Percentiles rank a stretch among this genome's conserved stretches.
Evolutionary conservation across 768 basidiomycete genomes (phyloP).

Genomic region (Suillus subaureus): DNA sequence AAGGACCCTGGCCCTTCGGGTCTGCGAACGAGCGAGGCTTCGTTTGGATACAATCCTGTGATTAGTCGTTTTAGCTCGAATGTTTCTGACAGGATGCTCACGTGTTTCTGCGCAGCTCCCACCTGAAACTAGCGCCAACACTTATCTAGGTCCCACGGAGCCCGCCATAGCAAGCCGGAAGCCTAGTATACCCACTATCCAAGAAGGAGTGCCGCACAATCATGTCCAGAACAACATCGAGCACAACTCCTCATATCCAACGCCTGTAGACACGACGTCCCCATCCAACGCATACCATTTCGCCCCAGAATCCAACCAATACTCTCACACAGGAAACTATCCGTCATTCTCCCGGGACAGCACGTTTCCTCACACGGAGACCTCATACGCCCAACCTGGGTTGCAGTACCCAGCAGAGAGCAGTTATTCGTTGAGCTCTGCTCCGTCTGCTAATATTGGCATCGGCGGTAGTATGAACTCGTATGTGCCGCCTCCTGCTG

Average conservation of each 20-base stretch:
- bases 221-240: conserved; percentile 22
- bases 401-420: conserved; percentile 26
- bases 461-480: conserved; percentile 15
- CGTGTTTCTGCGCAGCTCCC: conserved; percentile 3
- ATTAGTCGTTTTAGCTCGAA: neutral
- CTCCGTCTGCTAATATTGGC: conserved; percentile 14
- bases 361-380: conserved; percentile 7
- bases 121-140: conserved; percentile 11
- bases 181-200: conserved; percentile 22
- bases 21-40: conserved; percentile 24
- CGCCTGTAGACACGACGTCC: conserved; percentile 17
- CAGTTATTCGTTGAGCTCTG: conserved; percentile 14
- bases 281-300: conserved; percentile 21
- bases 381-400: conserved; percentile 11
- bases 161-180: conserved; percentile 25
- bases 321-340: conserved; percentile 18
- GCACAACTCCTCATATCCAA: conserved; percentile 16
- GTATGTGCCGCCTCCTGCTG: conserved; percentile 21
- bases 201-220: conserved; percentile 25
- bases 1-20: conserved; percentile 25
- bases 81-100: neutral
- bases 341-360: conserved; percentile 16
- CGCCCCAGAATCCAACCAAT: conserved; percentile 10
- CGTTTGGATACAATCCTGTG: conserved; percentile 31
- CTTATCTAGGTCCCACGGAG: conserved; percentile 26